Evolutionary conservation across 768 basidiomycete species (phyloP).

Genomic region (Mycena belliarum): DNA sequence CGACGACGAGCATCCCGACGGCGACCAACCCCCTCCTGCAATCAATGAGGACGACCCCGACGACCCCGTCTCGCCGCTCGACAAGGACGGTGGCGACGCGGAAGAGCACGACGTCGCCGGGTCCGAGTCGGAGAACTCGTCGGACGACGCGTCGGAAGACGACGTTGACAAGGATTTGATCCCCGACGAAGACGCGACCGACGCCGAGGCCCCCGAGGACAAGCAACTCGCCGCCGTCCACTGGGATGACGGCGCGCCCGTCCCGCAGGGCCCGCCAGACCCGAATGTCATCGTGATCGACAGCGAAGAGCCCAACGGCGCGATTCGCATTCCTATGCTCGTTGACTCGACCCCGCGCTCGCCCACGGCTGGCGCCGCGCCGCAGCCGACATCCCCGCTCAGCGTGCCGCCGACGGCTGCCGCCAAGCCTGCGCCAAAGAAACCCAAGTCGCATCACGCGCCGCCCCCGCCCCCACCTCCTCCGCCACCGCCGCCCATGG

Average conservation of each 20-base stretch:
- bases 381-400: conserved; percentile 32
- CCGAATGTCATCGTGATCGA: background rate
- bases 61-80: conserved; percentile 13
- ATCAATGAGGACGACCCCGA: conserved; percentile 6
- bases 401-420: conserved; percentile 32
- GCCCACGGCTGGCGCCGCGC: conserved; percentile 20
- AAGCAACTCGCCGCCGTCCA: background rate
- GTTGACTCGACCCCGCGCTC: conserved; percentile 16
- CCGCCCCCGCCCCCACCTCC: conserved; percentile 63
- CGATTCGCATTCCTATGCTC: conserved; percentile 22
- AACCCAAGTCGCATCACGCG: conserved; percentile 54
- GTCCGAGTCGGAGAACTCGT: conserved; percentile 16
- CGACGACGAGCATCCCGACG: background rate
- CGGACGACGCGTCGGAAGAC: conserved; percentile 25
- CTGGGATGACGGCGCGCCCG: background rate
- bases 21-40: background rate
- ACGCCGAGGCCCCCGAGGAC: conserved; percentile 10
- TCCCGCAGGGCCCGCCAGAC: background rate
- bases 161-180: conserved; percentile 23
- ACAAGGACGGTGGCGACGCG: background rate
- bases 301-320: background rate
- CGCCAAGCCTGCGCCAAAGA: conserved; percentile 34
- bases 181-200: conserved; percentile 15
- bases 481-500: conserved; percentile 48
- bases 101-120: conserved; percentile 23